Evolutionary conservation across 1,139 yeast species (phyloP).

Genomic region (Wickerhamiella pararugosa): DNA sequence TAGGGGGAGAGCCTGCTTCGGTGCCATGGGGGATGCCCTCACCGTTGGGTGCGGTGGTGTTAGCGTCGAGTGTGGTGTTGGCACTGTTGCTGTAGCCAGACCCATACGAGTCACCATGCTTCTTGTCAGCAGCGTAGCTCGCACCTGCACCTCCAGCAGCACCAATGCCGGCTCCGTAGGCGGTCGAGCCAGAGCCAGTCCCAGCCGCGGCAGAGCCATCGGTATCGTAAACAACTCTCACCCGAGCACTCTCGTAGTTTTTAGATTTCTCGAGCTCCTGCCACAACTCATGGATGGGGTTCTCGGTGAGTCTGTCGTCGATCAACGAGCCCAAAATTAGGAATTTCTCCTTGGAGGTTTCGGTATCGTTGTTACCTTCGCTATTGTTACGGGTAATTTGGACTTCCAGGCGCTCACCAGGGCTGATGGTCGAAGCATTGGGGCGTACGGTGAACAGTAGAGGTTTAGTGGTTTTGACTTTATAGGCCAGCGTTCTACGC

Average conservation of each 20-base stretch:
- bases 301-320: constrained; percentile 4
- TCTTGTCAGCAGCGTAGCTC: too few relatives aligned
- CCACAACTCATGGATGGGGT: constrained; percentile 12
- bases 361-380: constrained; percentile 32
- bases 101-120: too few relatives aligned
- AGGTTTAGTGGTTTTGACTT: constrained; percentile 97
- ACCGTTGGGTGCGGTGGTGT: too few relatives aligned
- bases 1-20: too few relatives aligned
- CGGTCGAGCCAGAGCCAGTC: too few relatives aligned
- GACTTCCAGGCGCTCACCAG: constrained; percentile 63
- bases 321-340: constrained; percentile 54
- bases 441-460: constrained; percentile 93
- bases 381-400: constrained; percentile 83
- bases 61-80: too few relatives aligned
- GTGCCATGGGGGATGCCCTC: too few relatives aligned
- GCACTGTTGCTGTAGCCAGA: too few relatives aligned
- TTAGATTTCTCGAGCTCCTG: constrained; percentile 11
- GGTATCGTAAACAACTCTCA: too few relatives aligned
- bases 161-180: too few relatives aligned
- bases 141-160: too few relatives aligned
- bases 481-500: constrained; percentile 55
- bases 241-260: not conserved
- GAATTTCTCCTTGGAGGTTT: constrained; percentile 82
- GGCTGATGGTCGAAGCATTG: constrained; percentile 66
- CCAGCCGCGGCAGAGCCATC: too few relatives aligned